These are phyloP conservation scores for Cucurbita pepo DNA, from an alignment of 306 rosid species.

Conservation along the genomic window DNA sequence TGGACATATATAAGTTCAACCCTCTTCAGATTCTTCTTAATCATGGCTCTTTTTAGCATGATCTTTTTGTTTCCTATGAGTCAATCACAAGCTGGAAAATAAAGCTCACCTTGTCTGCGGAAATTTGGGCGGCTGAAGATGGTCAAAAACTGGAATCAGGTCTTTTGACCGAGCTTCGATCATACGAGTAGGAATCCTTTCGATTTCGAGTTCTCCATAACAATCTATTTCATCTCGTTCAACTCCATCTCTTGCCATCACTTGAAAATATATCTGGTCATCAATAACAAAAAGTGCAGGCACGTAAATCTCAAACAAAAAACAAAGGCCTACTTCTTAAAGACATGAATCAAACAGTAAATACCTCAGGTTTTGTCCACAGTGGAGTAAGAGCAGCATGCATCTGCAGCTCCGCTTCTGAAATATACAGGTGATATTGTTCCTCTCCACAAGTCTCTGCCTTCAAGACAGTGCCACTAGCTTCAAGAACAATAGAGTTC, in stretches of 20 bases:
- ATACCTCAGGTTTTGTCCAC: conserved; percentile 82
- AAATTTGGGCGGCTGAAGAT: conserved; percentile 31
- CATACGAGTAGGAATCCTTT: conserved; percentile 50
- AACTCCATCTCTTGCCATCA: conserved; percentile 34
- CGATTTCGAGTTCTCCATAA: conserved; percentile 66
- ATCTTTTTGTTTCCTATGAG: not conserved
- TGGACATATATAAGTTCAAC: too few species aligned
- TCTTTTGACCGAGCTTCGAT: conserved; percentile 65
- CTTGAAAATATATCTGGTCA: conserved; percentile 68
- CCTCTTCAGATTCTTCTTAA: too few species aligned
- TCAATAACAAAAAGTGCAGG: conserved; percentile 8
- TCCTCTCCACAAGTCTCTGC: conserved; percentile 38
- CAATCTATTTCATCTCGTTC: conserved; percentile 28
- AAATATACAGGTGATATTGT: conserved; percentile 56
- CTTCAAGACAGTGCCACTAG: conserved; percentile 20
- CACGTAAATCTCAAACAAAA: conserved; percentile 1
- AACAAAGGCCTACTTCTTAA: not conserved
- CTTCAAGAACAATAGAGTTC: conserved; percentile 21
- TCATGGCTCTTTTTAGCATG: not conserved
- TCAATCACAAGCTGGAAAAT: not conserved
- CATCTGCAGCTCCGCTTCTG: conserved; percentile 96
- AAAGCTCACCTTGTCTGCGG: conserved; percentile 43
- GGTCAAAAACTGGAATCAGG: conserved; percentile 67
- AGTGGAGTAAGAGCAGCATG: conserved; percentile 43
- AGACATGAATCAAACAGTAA: not conserved